phyloP scores from a whole-genome alignment of 768 basidiomycete species.

The Lyophyllum semitale region DNA sequence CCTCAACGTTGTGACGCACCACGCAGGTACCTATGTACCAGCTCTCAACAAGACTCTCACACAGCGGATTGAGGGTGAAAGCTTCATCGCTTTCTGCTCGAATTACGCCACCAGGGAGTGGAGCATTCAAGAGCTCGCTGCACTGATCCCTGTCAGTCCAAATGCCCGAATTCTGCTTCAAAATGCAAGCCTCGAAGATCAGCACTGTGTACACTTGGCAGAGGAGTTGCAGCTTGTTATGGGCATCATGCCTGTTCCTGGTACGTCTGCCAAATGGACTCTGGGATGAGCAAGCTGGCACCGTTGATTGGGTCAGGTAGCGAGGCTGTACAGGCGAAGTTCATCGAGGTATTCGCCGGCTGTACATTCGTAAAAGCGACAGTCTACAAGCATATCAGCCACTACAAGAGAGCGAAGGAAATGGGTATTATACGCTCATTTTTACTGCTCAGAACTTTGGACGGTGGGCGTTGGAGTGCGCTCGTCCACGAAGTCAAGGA shows the following conservation, averaged over 20 bases:
- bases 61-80: background rate
- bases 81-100: background rate
- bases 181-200: background rate
- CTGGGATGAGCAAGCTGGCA: background rate
- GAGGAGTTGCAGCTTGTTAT: background rate
- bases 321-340: background rate
- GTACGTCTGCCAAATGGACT: background rate
- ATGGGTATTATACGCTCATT: background rate
- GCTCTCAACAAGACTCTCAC: background rate
- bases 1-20: background rate
- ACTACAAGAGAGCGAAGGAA: background rate
- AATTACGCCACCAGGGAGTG: background rate
- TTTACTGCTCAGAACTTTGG: background rate
- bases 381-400: background rate
- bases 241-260: background rate
- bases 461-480: background rate
- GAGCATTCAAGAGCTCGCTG: background rate
- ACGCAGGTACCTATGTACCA: background rate
- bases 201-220: background rate
- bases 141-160: background rate
- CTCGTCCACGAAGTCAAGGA: background rate
- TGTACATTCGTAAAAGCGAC: background rate
- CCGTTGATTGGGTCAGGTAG: background rate
- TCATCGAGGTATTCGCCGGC: background rate
- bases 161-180: background rate